These are phyloP conservation scores for Craterostigma plantagineum DNA, from an alignment of 257 asterid genomes.

Conservation along the genomic window DNA sequence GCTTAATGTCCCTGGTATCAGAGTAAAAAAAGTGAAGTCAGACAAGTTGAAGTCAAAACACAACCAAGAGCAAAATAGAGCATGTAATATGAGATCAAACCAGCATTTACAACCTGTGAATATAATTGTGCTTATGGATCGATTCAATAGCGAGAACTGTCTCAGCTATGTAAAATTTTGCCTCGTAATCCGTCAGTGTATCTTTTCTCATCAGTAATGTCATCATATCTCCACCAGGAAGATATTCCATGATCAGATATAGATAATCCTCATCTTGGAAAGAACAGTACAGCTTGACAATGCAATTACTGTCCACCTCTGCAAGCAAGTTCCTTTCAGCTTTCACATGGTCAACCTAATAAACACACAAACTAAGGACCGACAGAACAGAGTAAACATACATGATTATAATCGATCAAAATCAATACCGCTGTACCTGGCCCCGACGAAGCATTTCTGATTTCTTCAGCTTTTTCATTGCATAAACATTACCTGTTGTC, in stretches of 20 bases:
- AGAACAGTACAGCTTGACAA: conserved; percentile 74
- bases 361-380: conserved; percentile 18
- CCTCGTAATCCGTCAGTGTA: conserved; percentile 64
- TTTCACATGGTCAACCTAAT: conserved; percentile 87
- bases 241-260: conserved; percentile 88
- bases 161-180: conserved; percentile 78
- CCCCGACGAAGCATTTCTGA: conserved; percentile 99
- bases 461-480: conserved; percentile 96
- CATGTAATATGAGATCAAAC: conserved; percentile 11
- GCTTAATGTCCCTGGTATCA: conserved; percentile 73
- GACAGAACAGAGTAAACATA: conserved; percentile 13
- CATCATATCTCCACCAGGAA: conserved; percentile 97
- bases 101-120: conserved; percentile 51
- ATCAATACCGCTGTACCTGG: conserved; percentile 46
- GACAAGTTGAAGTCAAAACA: too few species aligned
- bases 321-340: conserved; percentile 94
- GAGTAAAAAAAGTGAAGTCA: conserved; percentile 9
- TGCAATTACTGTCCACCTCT: conserved; percentile 86
- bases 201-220: conserved; percentile 87
- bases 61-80: conserved; percentile 2
- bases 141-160: conserved; percentile 87
- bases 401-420: conserved; percentile 7
- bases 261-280: conserved; percentile 85
- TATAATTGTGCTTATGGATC: conserved; percentile 69
- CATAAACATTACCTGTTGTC: conserved; percentile 73